phyloP scores from a whole-genome alignment of 306 rosid species.

The Psophocarpus tetragonolobus region DNA sequence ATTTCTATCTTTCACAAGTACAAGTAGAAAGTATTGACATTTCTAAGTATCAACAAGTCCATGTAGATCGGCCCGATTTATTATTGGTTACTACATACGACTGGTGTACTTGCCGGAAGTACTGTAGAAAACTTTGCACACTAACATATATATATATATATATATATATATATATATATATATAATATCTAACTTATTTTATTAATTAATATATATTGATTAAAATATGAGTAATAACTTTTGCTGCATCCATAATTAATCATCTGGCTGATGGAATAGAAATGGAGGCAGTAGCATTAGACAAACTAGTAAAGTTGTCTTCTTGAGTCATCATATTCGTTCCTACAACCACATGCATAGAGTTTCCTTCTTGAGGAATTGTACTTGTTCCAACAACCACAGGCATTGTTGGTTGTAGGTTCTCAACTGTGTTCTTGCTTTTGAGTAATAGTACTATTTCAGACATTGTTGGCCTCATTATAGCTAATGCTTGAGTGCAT shows the following conservation, averaged over 20 bases:
- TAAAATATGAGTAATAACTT: not conserved
- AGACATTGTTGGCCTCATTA: conserved; percentile 60
- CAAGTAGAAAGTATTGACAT: too few species aligned
- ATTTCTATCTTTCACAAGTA: too few species aligned
- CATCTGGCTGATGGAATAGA: conserved; percentile 30
- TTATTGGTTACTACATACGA: too few species aligned
- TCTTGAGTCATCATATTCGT: conserved; percentile 17
- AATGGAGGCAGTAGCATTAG: conserved; percentile 59
- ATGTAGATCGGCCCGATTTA: too few species aligned
- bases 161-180: too few species aligned
- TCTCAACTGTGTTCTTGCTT: conserved; percentile 32
- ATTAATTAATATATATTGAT: not conserved
- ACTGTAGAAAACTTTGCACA: too few species aligned
- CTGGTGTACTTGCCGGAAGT: too few species aligned
- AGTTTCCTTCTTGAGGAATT: conserved; percentile 26
- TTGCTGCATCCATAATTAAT: not conserved
- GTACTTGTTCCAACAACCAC: conserved; percentile 46
- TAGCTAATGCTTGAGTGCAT: conserved; percentile 55
- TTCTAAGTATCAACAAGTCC: too few species aligned
- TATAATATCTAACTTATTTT: too few species aligned
- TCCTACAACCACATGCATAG: conserved; percentile 57
- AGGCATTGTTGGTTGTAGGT: conserved; percentile 45
- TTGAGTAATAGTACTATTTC: conserved; percentile 50
- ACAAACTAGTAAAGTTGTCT: conserved; percentile 43
- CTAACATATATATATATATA: too few species aligned